These are phyloP conservation scores for Colletotrichum liriopes DNA, from an alignment of 2,329 filamentous ascomycete genomes.

Conservation along the genomic window DNA sequence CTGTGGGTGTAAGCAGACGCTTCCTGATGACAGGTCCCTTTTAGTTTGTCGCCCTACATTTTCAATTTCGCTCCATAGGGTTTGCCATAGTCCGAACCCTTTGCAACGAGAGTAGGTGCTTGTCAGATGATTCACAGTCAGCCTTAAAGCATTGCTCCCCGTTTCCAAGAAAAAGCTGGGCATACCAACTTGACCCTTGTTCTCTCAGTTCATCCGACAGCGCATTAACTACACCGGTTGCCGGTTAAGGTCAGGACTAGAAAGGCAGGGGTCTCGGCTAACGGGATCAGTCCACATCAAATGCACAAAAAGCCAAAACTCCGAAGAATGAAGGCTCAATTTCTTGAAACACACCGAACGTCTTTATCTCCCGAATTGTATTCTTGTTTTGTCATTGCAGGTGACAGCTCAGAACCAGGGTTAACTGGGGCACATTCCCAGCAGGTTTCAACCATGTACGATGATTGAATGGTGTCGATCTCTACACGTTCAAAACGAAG, in stretches of 20 bases:
- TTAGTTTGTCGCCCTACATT: background rate
- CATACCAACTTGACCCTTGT: background rate
- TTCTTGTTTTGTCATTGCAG: too few relatives aligned
- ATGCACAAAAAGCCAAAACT: background rate
- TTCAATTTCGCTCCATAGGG: background rate
- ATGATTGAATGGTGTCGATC: background rate
- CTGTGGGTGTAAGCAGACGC: background rate
- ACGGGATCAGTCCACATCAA: background rate
- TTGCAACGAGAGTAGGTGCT: background rate
- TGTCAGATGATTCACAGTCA: background rate
- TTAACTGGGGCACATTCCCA: background rate
- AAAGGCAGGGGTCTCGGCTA: background rate
- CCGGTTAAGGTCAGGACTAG: background rate
- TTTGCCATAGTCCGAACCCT: background rate
- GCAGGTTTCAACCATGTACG: background rate
- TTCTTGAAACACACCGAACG: too few relatives aligned
- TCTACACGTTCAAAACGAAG: background rate
- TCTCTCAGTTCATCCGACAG: background rate
- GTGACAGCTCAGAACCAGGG: too few relatives aligned
- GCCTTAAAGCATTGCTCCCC: background rate
- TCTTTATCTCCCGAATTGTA: too few relatives aligned
- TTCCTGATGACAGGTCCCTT: background rate
- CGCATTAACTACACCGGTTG: background rate
- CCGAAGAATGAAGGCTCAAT: too few relatives aligned
- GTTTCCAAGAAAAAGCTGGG: background rate